These are phyloP conservation scores for Alternaria ventricosa DNA, from an alignment of 2,329 filamentous ascomycete genomes.

Conservation along the genomic window DNA sequence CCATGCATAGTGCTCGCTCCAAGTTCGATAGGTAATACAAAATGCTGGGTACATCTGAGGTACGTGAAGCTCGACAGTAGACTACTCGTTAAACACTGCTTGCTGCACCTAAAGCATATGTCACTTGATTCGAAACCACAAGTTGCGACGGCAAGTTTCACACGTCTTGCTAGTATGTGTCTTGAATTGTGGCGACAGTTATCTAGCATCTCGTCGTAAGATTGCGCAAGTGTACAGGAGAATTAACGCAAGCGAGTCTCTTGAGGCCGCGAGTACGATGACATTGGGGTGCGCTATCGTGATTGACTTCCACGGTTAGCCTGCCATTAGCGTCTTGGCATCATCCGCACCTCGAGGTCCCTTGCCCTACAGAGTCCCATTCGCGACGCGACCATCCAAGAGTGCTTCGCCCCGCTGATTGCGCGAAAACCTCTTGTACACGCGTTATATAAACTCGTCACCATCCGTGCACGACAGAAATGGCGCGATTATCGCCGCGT, in stretches of 20 bases:
- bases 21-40: not conserved
- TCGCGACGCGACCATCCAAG: not conserved
- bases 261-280: not conserved
- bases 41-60: not conserved
- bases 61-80: not conserved
- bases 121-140: not conserved
- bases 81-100: not conserved
- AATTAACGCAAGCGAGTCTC: too few relatives aligned
- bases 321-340: slow-evolving; percentile 9
- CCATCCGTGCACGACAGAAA: not conserved
- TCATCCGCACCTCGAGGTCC: slow-evolving; percentile 1
- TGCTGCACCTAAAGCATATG: not conserved
- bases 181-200: too few relatives aligned
- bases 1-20: not conserved
- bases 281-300: not conserved
- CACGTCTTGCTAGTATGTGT: not conserved
- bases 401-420: not conserved
- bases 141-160: not conserved
- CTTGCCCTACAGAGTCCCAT: not conserved
- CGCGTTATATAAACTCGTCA: not conserved
- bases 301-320: not conserved
- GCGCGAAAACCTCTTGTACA: not conserved
- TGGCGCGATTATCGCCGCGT: slow-evolving; percentile 1
- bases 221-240: too few relatives aligned
- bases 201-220: too few relatives aligned